A percentile compares a stretch with the other conserved stretches of the same genome.
Evolutionary conservation across 495 filamentous ascomycete genomes (phyloP).

Genomic region (Neurospora terricola): DNA sequence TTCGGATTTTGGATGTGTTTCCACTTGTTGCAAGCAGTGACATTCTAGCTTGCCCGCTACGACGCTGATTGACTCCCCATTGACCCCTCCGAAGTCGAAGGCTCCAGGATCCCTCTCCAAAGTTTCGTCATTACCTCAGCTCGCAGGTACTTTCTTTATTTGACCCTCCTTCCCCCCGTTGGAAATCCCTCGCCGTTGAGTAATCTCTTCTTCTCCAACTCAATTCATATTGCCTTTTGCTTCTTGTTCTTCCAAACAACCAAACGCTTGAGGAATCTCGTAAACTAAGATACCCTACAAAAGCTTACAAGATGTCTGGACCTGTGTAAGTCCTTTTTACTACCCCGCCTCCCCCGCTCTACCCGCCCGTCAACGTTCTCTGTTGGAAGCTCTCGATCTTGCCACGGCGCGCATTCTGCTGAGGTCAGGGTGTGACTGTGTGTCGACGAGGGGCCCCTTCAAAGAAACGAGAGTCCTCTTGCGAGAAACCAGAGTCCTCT

Average conservation of each 20-base stretch:
- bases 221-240: neutral
- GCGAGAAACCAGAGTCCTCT: neutral
- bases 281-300: constrained; percentile 5
- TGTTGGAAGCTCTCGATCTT: neutral
- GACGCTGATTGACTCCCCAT: constrained; percentile 3
- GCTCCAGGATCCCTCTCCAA: constrained; percentile 14
- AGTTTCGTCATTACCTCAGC: constrained; percentile 24
- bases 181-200: constrained; percentile 12
- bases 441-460: neutral
- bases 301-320: constrained; percentile 36
- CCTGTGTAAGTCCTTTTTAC: constrained; percentile 37
- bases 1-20: constrained; percentile 16
- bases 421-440: neutral
- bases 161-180: constrained; percentile 10
- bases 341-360: constrained; percentile 20
- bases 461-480: neutral
- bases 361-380: constrained; percentile 7
- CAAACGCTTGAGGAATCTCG: neutral
- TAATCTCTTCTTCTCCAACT: constrained; percentile 10
- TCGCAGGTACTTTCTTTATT: constrained; percentile 6
- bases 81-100: constrained; percentile 19
- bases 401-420: neutral
- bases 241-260: constrained; percentile 1
- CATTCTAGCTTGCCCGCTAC: constrained; percentile 5
- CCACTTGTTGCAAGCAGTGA: constrained; percentile 4